Evolutionary conservation across 2,329 filamentous ascomycete species (phyloP).

Genomic region (Cercospora janseana): DNA sequence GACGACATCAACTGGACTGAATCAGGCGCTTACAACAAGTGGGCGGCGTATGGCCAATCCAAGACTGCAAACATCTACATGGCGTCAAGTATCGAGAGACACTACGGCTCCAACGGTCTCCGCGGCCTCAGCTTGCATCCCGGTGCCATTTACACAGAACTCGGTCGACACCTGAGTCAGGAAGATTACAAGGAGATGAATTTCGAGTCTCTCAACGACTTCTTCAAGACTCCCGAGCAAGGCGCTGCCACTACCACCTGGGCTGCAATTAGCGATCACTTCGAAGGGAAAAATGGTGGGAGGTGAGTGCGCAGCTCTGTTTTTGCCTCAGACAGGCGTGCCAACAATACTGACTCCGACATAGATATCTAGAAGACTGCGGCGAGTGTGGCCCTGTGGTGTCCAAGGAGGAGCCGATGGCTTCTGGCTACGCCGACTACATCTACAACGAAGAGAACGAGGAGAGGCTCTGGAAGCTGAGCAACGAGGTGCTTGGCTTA

Average conservation of each 20-base stretch:
- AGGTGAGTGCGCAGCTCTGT: slow-evolving; percentile 31
- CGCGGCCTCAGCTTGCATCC: slow-evolving; percentile 50
- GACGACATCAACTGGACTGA: slow-evolving; percentile 44
- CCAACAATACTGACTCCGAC: background rate
- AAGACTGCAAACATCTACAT: slow-evolving; percentile 55
- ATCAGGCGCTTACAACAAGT: slow-evolving; percentile 36
- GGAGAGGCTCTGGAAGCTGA: slow-evolving; percentile 46
- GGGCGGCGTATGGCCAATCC: slow-evolving; percentile 47
- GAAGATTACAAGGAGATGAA: slow-evolving; percentile 22
- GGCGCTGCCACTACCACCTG: slow-evolving; percentile 52
- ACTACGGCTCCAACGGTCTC: slow-evolving; percentile 46
- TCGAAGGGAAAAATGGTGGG: slow-evolving; percentile 49
- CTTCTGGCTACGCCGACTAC: slow-evolving; percentile 36
- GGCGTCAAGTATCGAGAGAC: slow-evolving; percentile 52
- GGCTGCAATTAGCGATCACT: slow-evolving; percentile 45
- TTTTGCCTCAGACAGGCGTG: background rate
- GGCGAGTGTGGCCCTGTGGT: slow-evolving; percentile 37
- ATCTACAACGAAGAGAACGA: slow-evolving; percentile 45
- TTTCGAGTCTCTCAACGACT: slow-evolving; percentile 20
- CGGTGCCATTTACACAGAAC: slow-evolving; percentile 42
- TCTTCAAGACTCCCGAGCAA: slow-evolving; percentile 41
- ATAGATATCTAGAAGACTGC: slow-evolving; percentile 35
- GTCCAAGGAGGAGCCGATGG: slow-evolving; percentile 21
- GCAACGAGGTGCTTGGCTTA: slow-evolving; percentile 34
- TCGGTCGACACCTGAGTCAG: slow-evolving; percentile 23